Conservation (phyloP, 495 filamentous ascomycete species). For the Saxispiralis lemnorum region DNA sequence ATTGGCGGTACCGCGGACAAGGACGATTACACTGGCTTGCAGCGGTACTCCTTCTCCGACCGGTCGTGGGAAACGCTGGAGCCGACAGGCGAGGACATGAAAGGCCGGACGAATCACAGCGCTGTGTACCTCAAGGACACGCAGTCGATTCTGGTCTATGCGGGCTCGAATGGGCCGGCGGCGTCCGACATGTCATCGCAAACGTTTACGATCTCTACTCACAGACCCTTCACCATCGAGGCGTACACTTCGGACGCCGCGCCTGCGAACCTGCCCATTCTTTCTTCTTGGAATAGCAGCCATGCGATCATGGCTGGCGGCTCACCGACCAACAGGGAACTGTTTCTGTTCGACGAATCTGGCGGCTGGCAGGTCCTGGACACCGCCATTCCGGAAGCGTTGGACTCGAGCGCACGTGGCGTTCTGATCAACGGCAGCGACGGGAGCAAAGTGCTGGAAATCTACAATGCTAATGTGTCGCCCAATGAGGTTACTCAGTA, state of each 20-base stretch:
- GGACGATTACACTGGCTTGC: slow-evolving; percentile 50
- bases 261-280: slow-evolving; percentile 46
- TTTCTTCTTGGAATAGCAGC: slow-evolving; percentile 58
- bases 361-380: slow-evolving; percentile 49
- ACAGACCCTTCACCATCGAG: slow-evolving; percentile 38
- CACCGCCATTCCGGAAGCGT: slow-evolving; percentile 37
- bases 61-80: slow-evolving; percentile 55
- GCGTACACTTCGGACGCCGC: slow-evolving; percentile 37
- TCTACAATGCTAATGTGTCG: slow-evolving; percentile 55
- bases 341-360: slow-evolving; percentile 43
- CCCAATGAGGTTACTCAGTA: slow-evolving; percentile 63
- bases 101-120: slow-evolving; percentile 55
- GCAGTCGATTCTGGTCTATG: slow-evolving; percentile 63
- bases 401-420: slow-evolving; percentile 40
- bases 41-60: slow-evolving; percentile 63
- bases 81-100: slow-evolving; percentile 35
- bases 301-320: slow-evolving; percentile 67
- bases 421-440: slow-evolving; percentile 52
- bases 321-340: slow-evolving; percentile 39
- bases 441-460: slow-evolving; percentile 65
- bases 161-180: slow-evolving; percentile 44
- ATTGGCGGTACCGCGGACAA: slow-evolving; percentile 54
- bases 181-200: slow-evolving; percentile 39
- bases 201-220: slow-evolving; percentile 56
- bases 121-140: slow-evolving; percentile 56